Base-by-base conservation (phyloP, 768 basidiomycete genomes). In the Amanita thiersii region DNA sequence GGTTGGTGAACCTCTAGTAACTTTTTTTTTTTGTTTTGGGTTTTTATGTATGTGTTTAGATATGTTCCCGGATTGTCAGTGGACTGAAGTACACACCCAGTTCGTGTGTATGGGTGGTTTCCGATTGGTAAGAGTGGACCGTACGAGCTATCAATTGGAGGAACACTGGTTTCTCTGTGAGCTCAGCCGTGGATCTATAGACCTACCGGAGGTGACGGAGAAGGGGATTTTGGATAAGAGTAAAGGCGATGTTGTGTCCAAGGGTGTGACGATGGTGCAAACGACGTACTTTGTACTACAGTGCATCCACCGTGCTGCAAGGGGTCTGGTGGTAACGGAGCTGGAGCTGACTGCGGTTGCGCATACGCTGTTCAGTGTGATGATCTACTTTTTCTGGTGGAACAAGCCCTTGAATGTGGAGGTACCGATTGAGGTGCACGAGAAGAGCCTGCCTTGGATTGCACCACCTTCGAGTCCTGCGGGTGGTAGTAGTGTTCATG, bases 351-450 rank as follows among this genome's bases (percentile, higher is more conserved):
- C 50, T 12, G 62, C 62, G 4, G 34, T 61, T 0, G 61, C 51
- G 3, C 58, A 51, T 42, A 49, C 56, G 1, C 21, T 49, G 5
- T 43, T 61, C 20, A 62, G 57, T 35, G 25, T 50, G 11, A 30
- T 54, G 30, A 56, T 50, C 25, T 64, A 65, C 38, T 38, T 46
- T 25, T 47, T 57, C 30, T 65, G 63, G 64, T 62, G 57, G 59
- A 47, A 63, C 31, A 65, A 65, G 39, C 64, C 64, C 8, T 47
- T 55, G 8, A 51, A 58, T 38, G 53, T 61, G 8, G 26, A 40
- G 0, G 47, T 39, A 17, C 33, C 54, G 0, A 39, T 61, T 20
- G 20, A 37, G 10, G 29, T 50, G 4, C 35, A 21, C 26, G 29
- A 4, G 9, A 21, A 12, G 19, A 40, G 4, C 12, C 8, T n/a